Percentiles rank a stretch among this genome's conserved stretches.
Evolutionary conservation across 306 rosid species (phyloP).

Genomic region (Trifolium fragiferum): DNA sequence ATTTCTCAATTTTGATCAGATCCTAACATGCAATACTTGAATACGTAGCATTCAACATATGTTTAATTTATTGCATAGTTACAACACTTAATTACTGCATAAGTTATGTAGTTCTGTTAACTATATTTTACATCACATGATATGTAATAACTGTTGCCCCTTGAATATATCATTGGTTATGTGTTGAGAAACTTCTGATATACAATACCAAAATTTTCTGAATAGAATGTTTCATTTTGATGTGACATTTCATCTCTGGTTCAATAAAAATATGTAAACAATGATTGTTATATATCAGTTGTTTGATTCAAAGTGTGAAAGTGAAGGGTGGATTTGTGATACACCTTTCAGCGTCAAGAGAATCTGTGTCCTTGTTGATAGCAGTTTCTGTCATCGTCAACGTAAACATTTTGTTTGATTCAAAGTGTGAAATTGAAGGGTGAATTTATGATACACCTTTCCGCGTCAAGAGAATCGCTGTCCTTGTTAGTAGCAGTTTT

Average conservation of each 20-base stretch:
- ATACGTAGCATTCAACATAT: not conserved
- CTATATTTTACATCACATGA: slow-evolving; percentile 18
- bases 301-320: no score
- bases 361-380: no score
- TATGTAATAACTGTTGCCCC: not conserved
- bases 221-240: no score
- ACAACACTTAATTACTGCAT: not conserved
- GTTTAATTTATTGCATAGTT: slow-evolving; percentile 1
- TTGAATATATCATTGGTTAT: not conserved
- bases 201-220: no score
- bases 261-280: slow-evolving; percentile 4
- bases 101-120: not conserved
- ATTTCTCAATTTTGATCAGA: slow-evolving; percentile 31
- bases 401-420: no score
- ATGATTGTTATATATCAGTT: not conserved
- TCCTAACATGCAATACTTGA: slow-evolving; percentile 34
- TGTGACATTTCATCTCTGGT: not conserved
- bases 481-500: not conserved
- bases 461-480: slow-evolving; percentile 15
- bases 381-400: no score
- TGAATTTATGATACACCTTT: not conserved
- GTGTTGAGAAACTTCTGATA: not conserved
- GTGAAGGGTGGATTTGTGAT: no score
- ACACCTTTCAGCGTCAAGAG: no score
- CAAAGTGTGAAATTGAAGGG: no score